Evolutionary conservation across 2,329 filamentous ascomycete species (phyloP), one percentile per base, ranked within the genome.

Genomic region (Fusarium poae): DNA sequence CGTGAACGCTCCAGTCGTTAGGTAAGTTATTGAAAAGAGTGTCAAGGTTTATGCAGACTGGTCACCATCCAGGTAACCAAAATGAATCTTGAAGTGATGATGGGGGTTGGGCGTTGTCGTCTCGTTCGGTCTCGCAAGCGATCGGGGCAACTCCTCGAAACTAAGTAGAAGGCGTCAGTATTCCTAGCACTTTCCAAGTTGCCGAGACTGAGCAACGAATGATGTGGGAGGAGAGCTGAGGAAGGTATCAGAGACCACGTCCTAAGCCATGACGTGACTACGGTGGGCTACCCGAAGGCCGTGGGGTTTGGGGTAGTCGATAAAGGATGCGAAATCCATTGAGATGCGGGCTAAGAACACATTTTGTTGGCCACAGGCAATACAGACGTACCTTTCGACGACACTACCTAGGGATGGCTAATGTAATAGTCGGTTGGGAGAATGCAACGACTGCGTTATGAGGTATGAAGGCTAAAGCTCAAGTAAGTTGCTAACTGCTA

Each of bases 41-140:
- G 67, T 70, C 46, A 72, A 57, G 39, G 39, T 52, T 57, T 65
- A 56, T 63, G 62, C 50, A 54, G 63, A 67, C 67, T 50, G 64
- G 67, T 56, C 60, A 75, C 70, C 72, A 76, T 74, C 45, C 62
- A 75, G 64, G 66, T 67, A 63, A 60, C 56, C 57, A 72, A 59
- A 57, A 49, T 39, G 59, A 29, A 62, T 51, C 53, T 40, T 61
- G 48, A 57, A 48, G 69, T 68, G 69, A 51, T 62, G 61, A 65
- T 65, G 65, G 52, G 50, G 40, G 55, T 45, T 40, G 58, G 54
- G 67, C 42, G 54, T 57, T 43, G 44, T 37, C 29, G 44, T 64
- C 39, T 65, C 57, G 65, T 66, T 51, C 40, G 37, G 44, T 30
- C 51, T 70, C 62, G 65, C 49, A 48, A 63, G 69, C 52, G 65